phyloP scores from a whole-genome alignment of 148 eudicot species.

The Pharnaceum exiguum region DNA sequence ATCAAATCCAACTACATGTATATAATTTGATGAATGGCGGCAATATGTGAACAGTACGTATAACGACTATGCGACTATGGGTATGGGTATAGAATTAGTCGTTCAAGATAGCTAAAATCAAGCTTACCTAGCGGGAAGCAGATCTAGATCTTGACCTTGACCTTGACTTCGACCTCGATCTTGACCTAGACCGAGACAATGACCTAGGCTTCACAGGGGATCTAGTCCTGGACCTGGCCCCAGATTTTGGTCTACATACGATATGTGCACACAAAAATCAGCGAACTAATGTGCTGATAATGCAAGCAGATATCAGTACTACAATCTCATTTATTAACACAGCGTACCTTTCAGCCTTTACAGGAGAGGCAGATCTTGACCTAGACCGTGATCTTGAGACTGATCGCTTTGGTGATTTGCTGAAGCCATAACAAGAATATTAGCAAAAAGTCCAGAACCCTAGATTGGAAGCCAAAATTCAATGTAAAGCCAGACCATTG shows the following conservation, averaged over 20 bases:
- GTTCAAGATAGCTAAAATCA: too few relatives aligned
- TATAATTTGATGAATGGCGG: too few relatives aligned
- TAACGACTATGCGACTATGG: too few relatives aligned
- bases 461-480: neutral
- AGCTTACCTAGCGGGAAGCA: conserved; percentile 18
- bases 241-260: conserved; percentile 32
- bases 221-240: conserved; percentile 45
- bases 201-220: too few relatives aligned
- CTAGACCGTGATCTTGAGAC: conserved; percentile 65
- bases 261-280: neutral
- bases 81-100: too few relatives aligned
- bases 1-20: too few relatives aligned
- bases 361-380: conserved; percentile 78
- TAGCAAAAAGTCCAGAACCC: conserved; percentile 3
- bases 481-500: neutral
- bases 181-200: conserved; percentile 37
- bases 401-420: conserved; percentile 62
- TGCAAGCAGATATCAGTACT: neutral
- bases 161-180: conserved; percentile 31
- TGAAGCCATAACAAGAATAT: conserved; percentile 21
- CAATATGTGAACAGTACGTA: too few relatives aligned
- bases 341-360: conserved; percentile 61
- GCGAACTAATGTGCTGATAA: neutral
- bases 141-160: conserved; percentile 41
- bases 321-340: too few relatives aligned